Conservation (phyloP, 1,284 basidiomycete genomes). For the Rhodotorula sp. region DNA sequence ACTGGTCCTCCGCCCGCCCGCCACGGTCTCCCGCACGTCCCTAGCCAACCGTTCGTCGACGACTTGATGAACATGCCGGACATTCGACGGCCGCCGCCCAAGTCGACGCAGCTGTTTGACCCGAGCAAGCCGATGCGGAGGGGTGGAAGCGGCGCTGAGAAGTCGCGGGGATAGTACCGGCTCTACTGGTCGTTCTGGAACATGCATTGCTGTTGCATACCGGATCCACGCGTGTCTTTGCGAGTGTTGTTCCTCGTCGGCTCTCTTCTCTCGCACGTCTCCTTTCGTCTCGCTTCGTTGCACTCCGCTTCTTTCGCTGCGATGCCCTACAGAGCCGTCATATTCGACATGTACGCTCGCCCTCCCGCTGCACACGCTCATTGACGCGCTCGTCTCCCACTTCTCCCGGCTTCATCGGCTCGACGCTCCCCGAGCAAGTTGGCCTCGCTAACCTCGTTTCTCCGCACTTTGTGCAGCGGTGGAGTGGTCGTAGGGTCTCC, state of each 20-base stretch:
- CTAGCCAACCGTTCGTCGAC: neutral
- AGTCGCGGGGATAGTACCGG: neutral
- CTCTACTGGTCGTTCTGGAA: neutral
- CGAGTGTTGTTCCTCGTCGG: neutral
- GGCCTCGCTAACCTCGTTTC: neutral
- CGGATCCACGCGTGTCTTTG: neutral
- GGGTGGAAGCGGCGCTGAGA: neutral
- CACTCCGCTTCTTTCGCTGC: neutral
- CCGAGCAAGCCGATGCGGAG: slow-evolving; percentile 26
- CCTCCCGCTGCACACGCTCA: neutral
- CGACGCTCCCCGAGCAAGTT: too few relatives aligned
- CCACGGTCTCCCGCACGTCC: neutral
- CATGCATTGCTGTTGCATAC: neutral
- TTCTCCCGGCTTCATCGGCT: neutral
- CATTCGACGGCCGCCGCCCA: slow-evolving; percentile 36
- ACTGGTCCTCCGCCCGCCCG: neutral
- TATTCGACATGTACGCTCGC: slow-evolving; percentile 47
- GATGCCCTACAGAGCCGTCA: slow-evolving; percentile 35
- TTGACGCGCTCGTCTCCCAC: neutral
- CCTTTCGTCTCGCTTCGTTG: neutral
- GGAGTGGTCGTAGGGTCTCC: slow-evolving; percentile 49
- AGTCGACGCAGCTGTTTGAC: slow-evolving; percentile 34
- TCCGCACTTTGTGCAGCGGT: slow-evolving; percentile 28
- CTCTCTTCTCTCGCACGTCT: neutral
- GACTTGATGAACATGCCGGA: slow-evolving; percentile 22